phyloP scores from a whole-genome alignment of 768 basidiomycete species.

The Lactifluus piperatus region DNA sequence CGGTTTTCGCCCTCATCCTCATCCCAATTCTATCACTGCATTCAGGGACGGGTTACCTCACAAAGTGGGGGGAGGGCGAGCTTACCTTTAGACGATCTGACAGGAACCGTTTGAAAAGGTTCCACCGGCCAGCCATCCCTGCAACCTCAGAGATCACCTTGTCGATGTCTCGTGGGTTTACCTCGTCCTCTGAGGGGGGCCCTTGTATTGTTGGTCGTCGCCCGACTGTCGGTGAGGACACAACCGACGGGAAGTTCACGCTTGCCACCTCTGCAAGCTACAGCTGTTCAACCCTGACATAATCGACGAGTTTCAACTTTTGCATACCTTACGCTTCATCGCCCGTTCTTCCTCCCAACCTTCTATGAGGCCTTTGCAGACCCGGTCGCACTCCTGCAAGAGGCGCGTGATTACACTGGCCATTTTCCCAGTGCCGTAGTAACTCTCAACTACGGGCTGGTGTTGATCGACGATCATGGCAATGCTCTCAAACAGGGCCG shows the following conservation, averaged over 20 bases:
- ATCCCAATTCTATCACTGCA: neutral
- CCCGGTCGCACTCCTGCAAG: slow-evolving; percentile 79
- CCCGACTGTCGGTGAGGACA: slow-evolving; percentile 6
- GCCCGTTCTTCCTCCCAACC: slow-evolving; percentile 90
- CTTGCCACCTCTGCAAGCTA: slow-evolving; percentile 31
- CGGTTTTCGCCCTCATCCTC: neutral
- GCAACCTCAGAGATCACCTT: slow-evolving; percentile 81
- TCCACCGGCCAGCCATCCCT: slow-evolving; percentile 89
- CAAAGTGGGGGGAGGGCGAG: neutral
- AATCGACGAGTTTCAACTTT: neutral
- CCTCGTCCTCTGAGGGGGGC: slow-evolving; percentile 39
- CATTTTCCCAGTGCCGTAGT: slow-evolving; percentile 92
- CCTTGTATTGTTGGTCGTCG: slow-evolving; percentile 4
- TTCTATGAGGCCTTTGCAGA: slow-evolving; percentile 63
- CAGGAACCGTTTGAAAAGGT: slow-evolving; percentile 81
- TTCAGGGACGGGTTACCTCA: neutral
- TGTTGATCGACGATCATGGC: slow-evolving; percentile 97
- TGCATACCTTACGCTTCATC: slow-evolving; percentile 65
- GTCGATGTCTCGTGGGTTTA: slow-evolving; percentile 90
- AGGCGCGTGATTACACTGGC: slow-evolving; percentile 62
- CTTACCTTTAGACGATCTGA: slow-evolving; percentile 60
- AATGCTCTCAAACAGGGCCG: slow-evolving; percentile 89
- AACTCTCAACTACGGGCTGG: slow-evolving; percentile 95
- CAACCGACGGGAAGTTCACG: slow-evolving; percentile 22
- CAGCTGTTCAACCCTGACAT: slow-evolving; percentile 5